Base-by-base conservation (phyloP, 345 rosid genomes). In the Linum trigynum region DNA sequence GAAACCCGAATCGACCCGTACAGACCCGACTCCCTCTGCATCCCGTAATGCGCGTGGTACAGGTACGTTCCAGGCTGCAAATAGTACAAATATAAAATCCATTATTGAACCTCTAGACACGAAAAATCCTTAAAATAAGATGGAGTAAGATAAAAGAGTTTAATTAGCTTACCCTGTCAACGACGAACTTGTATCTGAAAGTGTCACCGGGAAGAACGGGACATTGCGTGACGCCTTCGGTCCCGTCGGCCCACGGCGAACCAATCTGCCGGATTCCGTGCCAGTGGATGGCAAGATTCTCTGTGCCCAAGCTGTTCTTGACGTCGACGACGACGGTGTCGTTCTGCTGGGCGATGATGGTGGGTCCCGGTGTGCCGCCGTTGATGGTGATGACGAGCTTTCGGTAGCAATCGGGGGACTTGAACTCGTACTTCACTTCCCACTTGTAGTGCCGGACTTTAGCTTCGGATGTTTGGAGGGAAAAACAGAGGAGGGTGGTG, bases 241-340 rank as follows among this genome's bases (percentile, higher is more conserved):
- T 85, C 39, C 90, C 88, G 41, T 91, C 96, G 63, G 80, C 84
- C 87, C 94, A 88, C 2, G 85, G 94, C 1, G 84, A 79, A 68
- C 85, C 88, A 39, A 79, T 80, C 94, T 90, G 87, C n/a, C 87
- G 72, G 38, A 90, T 90, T 38, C 95, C 90, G 57, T 90, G 97
- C 95, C 97, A 90, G 42, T 83, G 95, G 45, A 90, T 79, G 3
- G 90, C 81, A 0, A 79, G 61, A 39, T 86, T 88, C 78, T 86
- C 88, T 0, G 83, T 88, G 9, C 73, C 12, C 71, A 91, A 70
- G 42, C 77, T 79, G 69, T 91, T 91, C 57, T 72, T 88, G 50
- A 88, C 82, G 61, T 88, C 86, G 10, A 88, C 89, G 17, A 91
- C n/a, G 16, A 91, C 40, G 1, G 88, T 84, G 57, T 91, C 94